Evolutionary conservation across 441 rosid species (phyloP).

Genomic region (Syzygium malaccense): DNA sequence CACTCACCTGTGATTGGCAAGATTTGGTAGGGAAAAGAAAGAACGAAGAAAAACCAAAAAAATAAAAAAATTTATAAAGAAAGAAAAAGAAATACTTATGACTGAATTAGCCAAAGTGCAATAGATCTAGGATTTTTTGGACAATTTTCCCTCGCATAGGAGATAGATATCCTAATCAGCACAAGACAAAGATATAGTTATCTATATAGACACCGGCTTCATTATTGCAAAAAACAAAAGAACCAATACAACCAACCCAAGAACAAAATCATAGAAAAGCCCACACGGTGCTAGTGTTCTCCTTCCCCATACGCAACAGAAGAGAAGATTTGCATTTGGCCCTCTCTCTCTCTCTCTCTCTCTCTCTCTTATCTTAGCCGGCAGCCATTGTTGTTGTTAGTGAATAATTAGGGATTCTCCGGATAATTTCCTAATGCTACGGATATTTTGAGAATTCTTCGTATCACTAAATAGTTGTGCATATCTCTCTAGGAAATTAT

Average conservation of each 20-base stretch:
- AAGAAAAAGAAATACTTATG: no score
- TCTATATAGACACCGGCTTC: neutral
- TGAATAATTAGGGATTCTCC: neutral
- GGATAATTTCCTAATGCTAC: neutral
- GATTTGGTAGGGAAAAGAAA: no score
- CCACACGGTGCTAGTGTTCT: neutral
- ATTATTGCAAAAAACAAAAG: neutral
- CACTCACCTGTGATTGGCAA: no score
- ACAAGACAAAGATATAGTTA: neutral
- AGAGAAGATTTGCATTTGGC: neutral
- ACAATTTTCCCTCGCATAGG: no score
- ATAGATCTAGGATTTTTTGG: no score
- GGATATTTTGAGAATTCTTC: neutral
- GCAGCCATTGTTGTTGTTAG: constrained; percentile 22
- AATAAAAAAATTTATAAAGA: no score
- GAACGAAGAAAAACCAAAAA: no score
- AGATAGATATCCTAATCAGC: neutral
- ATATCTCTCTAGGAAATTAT: neutral
- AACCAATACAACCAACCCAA: neutral
- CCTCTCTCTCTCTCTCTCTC: neutral
- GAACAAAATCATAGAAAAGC: neutral
- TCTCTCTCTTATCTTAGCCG: constrained; percentile 6
- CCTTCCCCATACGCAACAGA: neutral
- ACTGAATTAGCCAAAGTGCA: no score
- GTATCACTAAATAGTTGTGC: neutral